phyloP scores from a whole-genome alignment of 108 stramenopile genomes.

The Poteriospumella lacustris region DNA sequence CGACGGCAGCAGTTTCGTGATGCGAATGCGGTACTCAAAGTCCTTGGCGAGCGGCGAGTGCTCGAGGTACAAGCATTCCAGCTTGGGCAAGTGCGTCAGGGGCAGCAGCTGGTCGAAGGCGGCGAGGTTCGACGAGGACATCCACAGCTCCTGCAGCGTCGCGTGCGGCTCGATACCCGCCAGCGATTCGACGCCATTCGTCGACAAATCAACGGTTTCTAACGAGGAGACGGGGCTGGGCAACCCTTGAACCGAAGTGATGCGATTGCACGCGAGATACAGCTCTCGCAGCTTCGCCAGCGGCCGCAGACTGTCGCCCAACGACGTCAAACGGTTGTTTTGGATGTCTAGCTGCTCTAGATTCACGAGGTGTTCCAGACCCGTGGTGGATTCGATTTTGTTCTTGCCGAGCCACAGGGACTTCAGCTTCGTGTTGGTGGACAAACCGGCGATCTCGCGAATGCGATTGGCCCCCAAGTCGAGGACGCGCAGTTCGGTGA shows the following conservation, averaged over 20 bases:
- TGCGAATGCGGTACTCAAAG: slow-evolving; percentile 48
- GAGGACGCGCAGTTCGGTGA: slow-evolving; percentile 69
- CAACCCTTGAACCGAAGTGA: slow-evolving; percentile 25
- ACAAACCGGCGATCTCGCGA: slow-evolving; percentile 68
- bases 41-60: slow-evolving; percentile 84
- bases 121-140: slow-evolving; percentile 12
- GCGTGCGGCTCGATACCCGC: slow-evolving; percentile 31
- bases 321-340: slow-evolving; percentile 69
- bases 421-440: slow-evolving; percentile 57
- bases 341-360: slow-evolving; percentile 50
- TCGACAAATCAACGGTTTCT: slow-evolving; percentile 6
- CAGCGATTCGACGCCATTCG: not conserved
- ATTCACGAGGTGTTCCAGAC: slow-evolving; percentile 44
- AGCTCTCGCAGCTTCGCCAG: slow-evolving; percentile 75
- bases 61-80: slow-evolving; percentile 89
- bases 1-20: slow-evolving; percentile 36
- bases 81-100: slow-evolving; percentile 25
- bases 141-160: slow-evolving; percentile 40
- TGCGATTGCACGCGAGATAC: slow-evolving; percentile 69
- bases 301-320: slow-evolving; percentile 65
- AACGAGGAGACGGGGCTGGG: not conserved
- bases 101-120: slow-evolving; percentile 35
- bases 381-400: slow-evolving; percentile 72
- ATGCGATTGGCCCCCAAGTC: slow-evolving; percentile 90
- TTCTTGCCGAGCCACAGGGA: slow-evolving; percentile 96